Evolutionary conservation across 345 rosid species (phyloP).

Genomic region (Lepidium aucheri): DNA sequence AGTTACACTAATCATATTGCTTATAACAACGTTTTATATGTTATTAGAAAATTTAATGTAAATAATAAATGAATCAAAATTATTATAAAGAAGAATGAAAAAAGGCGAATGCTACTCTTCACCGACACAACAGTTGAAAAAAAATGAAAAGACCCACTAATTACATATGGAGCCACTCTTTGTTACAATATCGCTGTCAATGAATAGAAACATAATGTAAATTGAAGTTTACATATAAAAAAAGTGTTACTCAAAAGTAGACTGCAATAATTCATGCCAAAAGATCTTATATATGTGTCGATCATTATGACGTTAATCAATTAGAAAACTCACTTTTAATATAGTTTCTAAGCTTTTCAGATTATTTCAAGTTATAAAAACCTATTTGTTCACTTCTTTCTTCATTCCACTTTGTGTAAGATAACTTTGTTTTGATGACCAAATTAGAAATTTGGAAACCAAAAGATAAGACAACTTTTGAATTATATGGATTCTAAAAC

Average conservation of each 20-base stretch:
- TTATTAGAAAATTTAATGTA: no score
- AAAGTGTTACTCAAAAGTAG: background rate
- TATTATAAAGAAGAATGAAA: background rate
- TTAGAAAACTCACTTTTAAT: no score
- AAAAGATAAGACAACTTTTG: background rate
- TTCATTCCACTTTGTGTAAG: no score
- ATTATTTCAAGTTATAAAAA: no score
- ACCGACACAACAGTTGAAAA: conserved; percentile 17
- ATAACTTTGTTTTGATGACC: no score
- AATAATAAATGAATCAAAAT: no score
- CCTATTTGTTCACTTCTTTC: no score
- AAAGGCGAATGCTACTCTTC: background rate
- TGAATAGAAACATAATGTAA: conserved; percentile 8
- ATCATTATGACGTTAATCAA: background rate
- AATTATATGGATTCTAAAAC: background rate
- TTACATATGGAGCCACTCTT: conserved; percentile 2
- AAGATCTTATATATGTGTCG: background rate
- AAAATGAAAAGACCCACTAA: background rate
- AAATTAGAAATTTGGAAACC: no score
- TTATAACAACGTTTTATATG: no score
- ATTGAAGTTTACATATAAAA: background rate
- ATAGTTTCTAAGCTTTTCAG: no score
- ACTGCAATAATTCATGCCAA: conserved; percentile 2
- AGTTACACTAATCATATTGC: no score
- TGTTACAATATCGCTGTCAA: conserved; percentile 10